Base-by-base conservation (phyloP, 2,329 filamentous ascomycete genomes). In the Fusarium sp. region DNA sequence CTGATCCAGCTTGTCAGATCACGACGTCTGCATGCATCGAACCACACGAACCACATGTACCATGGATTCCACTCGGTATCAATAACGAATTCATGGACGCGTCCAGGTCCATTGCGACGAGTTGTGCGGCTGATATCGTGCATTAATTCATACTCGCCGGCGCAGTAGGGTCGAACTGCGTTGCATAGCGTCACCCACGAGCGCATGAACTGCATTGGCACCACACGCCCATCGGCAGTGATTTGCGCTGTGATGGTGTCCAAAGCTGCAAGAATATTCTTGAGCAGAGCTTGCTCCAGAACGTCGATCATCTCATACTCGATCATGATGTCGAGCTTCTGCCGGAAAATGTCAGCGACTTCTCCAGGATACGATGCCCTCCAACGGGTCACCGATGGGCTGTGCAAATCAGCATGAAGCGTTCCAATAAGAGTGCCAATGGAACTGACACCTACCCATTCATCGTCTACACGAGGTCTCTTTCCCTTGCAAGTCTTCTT, bases 281-380 rank as follows among this genome's bases (percentile, higher is more conserved):
- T 31, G 19, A 73, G 44, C 3, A 63, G 21, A 25, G 25, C 18
- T 33, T 49, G 15, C 38, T 74, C 72, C 4, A 21, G 12, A 1
- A 35, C n/a, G 18, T 52, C 45, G 27, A 73, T 21, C 35, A 65
- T 69, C 3, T 51, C 7, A 29, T 73, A 52, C 37, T 58, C 19
- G 57, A 63, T 27, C 41, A 74, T 57, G 12, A 74, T 27, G 5
- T 54, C 21, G 11, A 74, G 21, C 57, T 74, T 74, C 12, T 45
- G 27, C 0, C 44, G 39, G 33, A 74, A 68, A 19, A 45, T 44
- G 25, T 73, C 49, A 9, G 54, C 65, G 4, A 60, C 48, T 37
- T 75, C 63, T 7, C 64, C 58, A 2, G 31, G 25, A 14, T 51
- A 64, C 5, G 16, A n/a, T 39, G 57, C 68, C 15, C 7, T 23